These are phyloP conservation scores for Vanrija sp. DNA, from an alignment of 1,284 basidiomycete species.

Conservation along the genomic window DNA sequence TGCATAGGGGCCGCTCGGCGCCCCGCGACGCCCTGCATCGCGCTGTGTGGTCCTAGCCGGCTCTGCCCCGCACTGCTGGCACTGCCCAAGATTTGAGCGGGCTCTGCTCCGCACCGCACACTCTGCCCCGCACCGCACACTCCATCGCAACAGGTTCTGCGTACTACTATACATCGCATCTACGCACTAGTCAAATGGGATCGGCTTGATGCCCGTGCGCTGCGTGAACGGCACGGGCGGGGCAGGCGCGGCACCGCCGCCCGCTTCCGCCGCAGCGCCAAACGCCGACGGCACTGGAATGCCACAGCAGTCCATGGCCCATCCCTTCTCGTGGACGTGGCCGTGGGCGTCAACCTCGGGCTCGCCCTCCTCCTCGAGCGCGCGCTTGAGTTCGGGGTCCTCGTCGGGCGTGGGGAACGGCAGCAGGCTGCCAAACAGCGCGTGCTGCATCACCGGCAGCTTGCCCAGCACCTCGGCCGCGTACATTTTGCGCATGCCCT, in stretches of 20 bases:
- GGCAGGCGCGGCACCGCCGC: slow-evolving; percentile 42
- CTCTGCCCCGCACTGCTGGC: too few species aligned
- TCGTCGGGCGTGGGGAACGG: slow-evolving; percentile 54
- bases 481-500: slow-evolving; percentile 99
- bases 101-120: too few species aligned
- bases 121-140: too few species aligned
- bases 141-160: too few species aligned
- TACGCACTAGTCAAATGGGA: slow-evolving; percentile 67
- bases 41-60: too few species aligned
- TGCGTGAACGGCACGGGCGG: slow-evolving; percentile 16
- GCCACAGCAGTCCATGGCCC: slow-evolving; percentile 79
- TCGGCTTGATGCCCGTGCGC: slow-evolving; percentile 66
- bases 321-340: slow-evolving; percentile 69
- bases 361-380: slow-evolving; percentile 48
- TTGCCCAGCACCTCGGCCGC: slow-evolving; percentile 90
- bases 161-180: too few species aligned
- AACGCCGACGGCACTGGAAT: slow-evolving; percentile 82
- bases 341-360: slow-evolving; percentile 55
- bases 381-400: slow-evolving; percentile 43
- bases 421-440: slow-evolving; percentile 84
- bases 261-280: slow-evolving; percentile 61
- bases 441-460: slow-evolving; percentile 94
- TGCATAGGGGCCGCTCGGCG: too few species aligned
- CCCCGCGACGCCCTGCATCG: too few species aligned
- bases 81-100: too few species aligned